Evolutionary conservation across 257 asterid genomes (phyloP), one percentile per base, ranked within the genome.

Genomic region (Jaltomata sinuosa): DNA sequence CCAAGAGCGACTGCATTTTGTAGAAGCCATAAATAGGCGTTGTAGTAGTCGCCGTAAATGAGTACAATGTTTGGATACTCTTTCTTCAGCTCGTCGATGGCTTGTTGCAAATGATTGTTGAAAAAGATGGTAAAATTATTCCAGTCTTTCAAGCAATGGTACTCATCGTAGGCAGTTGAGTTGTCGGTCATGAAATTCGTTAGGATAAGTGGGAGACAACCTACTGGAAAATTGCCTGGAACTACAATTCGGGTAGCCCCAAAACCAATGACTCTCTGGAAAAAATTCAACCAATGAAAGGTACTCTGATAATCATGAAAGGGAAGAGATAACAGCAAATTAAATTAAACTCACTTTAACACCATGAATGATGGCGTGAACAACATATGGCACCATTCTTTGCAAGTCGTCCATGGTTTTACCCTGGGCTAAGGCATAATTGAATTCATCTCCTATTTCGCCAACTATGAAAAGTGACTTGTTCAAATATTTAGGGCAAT

Each of bases 371-470:
- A 71, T 71, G 32, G 79, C 40, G 0, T 40, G 78, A 42, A 87
- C 85, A 50, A 87, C 87, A 11, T 84, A 59, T 4, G 83, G 53
- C 9, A 84, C 84, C 81, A 87, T 72, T 4, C 5, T 62, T 64
- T 5, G 61, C 32, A 34, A 52, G 11, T 84, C 85, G 7, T 81
- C 81, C 2, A 76, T 19, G 6, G 84, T 59, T 42, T 87, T 84
- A 52, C 83, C 85, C 84, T 84, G 87, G 11, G 27, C 3, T 11
- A 87, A 74, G 14, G 85, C 85, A 76, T 21, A 52, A 29, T 40
- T 77, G 79, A 84, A 84, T 38, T 87, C 89, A 29, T 71, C 22
- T 18, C 89, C 89, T 0, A 84, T 74, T 50, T 87, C 85, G 8
- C 86, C 89, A 38, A 89, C 87, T 11, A 89, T 1, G 76, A 89